phyloP scores from a whole-genome alignment of 441 rosid genomes.

The Kokia cookei region DNA sequence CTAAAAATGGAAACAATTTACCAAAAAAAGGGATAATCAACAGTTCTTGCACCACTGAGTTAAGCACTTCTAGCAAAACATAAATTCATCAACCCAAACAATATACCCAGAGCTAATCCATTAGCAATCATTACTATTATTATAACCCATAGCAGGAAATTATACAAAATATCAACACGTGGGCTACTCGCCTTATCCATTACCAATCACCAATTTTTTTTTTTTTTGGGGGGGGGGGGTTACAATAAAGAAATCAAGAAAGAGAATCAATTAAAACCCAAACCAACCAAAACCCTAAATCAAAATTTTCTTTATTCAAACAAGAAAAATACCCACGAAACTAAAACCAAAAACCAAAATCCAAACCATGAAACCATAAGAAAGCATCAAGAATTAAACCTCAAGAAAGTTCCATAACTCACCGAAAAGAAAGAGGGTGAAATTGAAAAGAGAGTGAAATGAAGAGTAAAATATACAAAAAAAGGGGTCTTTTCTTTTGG shows the following conservation, averaged over 20 bases:
- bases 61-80: too few relatives aligned
- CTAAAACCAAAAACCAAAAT: conserved; percentile 20
- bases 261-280: not conserved
- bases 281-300: not conserved
- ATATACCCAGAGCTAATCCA: too few relatives aligned
- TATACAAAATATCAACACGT: not conserved
- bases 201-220: not conserved
- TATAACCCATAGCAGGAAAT: not conserved
- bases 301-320: not conserved
- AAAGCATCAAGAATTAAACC: not conserved
- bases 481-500: conserved; percentile 16
- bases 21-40: not conserved
- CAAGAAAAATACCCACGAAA: not conserved
- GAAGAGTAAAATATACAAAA: not conserved
- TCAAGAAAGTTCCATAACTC: conserved; percentile 1
- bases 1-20: not conserved
- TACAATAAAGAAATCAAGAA: not conserved
- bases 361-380: not conserved
- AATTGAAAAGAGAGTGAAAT: not conserved
- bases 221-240: too few relatives aligned
- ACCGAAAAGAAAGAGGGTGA: not conserved
- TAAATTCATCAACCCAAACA: too few relatives aligned
- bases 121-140: too few relatives aligned
- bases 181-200: not conserved
- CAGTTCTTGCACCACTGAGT: not conserved